phyloP scores from a whole-genome alignment of 257 asterid genomes.

The Mentha longifolia region DNA sequence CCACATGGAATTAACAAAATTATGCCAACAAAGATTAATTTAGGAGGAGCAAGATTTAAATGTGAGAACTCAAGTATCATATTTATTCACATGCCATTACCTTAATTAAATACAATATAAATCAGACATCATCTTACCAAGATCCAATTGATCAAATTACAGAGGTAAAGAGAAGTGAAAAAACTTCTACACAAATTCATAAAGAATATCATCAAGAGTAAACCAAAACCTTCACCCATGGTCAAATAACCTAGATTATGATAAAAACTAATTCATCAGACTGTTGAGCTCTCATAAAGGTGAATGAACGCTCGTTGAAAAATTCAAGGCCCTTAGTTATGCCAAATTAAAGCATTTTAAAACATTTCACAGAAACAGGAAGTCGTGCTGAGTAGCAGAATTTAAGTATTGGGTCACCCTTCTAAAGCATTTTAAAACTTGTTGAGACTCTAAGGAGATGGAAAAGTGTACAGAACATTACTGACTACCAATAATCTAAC shows the following conservation, averaged over 20 bases:
- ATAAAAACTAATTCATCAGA: neutral
- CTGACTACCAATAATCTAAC: conserved; percentile 10
- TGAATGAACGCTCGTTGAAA: neutral
- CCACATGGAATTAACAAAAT: conserved; percentile 22
- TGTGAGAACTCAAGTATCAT: neutral
- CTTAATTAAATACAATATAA: neutral
- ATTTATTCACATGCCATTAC: conserved; percentile 6
- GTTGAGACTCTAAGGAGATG: neutral
- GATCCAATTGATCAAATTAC: conserved; percentile 13
- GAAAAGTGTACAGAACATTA: conserved; percentile 19
- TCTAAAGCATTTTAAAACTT: neutral
- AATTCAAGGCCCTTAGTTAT: conserved; percentile 15
- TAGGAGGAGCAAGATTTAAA: conserved; percentile 13
- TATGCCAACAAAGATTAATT: conserved; percentile 11
- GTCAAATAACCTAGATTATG: neutral
- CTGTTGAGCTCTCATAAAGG: conserved; percentile 6
- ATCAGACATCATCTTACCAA: conserved; percentile 3
- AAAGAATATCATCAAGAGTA: conserved; percentile 6
- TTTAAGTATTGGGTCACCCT: conserved; percentile 1
- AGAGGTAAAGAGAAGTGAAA: conserved; percentile 8
- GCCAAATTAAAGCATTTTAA: conserved; percentile 9
- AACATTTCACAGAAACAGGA: neutral
- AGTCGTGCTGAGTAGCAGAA: neutral
- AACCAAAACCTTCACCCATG: neutral
- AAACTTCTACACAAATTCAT: conserved; percentile 18